Conservation (phyloP, 2,329 filamentous ascomycete genomes). For the Claviceps citrina region DNA sequence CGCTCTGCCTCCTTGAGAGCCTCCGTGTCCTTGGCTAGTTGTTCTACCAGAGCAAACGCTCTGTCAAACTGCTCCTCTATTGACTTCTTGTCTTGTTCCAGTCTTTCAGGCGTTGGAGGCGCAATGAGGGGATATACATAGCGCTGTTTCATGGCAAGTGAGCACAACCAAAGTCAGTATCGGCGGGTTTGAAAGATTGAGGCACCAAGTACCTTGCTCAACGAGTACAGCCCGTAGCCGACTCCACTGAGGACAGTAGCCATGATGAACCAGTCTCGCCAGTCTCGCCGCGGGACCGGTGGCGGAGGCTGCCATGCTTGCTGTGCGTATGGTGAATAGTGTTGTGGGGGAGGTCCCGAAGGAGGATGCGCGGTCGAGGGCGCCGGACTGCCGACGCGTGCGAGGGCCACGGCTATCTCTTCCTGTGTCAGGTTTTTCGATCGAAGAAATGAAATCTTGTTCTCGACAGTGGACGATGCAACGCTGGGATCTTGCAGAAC, state of each 20-base stretch:
- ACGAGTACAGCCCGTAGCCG: constrained; percentile 72
- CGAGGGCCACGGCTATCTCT: constrained; percentile 74
- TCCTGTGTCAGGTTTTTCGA: constrained; percentile 96
- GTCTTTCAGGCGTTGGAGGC: constrained; percentile 81
- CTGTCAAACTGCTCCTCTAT: constrained; percentile 90
- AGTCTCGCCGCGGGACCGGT: constrained; percentile 64
- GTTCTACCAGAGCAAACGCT: constrained; percentile 81
- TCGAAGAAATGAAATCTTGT: constrained; percentile 79
- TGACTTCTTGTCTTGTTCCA: constrained; percentile 83
- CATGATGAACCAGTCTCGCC: constrained; percentile 99
- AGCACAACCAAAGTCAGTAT: background rate
- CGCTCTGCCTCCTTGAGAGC: constrained; percentile 76
- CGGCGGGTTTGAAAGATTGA: background rate
- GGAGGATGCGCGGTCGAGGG: constrained; percentile 27
- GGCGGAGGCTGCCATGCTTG: constrained; percentile 44
- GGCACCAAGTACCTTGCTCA: constrained; percentile 55
- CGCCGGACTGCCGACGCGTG: constrained; percentile 45
- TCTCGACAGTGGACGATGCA: constrained; percentile 76
- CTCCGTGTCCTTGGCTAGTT: constrained; percentile 79
- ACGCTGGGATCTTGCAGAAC: constrained; percentile 93
- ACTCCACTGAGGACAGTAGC: constrained; percentile 85
- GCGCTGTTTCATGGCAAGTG: constrained; percentile 35
- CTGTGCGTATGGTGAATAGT: constrained; percentile 34
- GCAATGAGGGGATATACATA: constrained; percentile 85
- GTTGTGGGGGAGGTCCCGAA: constrained; percentile 26